Percentiles rank a stretch among this genome's conserved stretches.
phyloP scores from a whole-genome alignment of 2,329 filamentous ascomycete species.

The Xylaria sp. region DNA sequence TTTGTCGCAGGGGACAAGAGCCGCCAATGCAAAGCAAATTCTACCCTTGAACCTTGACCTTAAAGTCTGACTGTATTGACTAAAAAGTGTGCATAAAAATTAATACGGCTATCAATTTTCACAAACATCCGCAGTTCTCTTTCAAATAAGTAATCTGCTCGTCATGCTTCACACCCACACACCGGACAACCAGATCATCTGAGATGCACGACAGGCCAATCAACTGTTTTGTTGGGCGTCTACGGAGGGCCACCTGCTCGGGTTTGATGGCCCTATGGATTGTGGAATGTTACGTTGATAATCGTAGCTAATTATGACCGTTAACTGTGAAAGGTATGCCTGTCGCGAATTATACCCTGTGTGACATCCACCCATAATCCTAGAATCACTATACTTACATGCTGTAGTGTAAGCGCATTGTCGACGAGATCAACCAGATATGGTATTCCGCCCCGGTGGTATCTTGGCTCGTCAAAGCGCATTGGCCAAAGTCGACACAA shows the following conservation, averaged over 20 bases:
- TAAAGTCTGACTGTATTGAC: neutral
- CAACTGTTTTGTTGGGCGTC: neutral
- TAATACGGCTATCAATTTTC: neutral
- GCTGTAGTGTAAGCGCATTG: neutral
- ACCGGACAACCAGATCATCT: slow-evolving; percentile 14
- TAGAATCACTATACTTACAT: neutral
- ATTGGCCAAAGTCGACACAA: slow-evolving; percentile 13
- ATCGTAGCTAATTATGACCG: neutral
- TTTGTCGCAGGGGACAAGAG: slow-evolving; percentile 2
- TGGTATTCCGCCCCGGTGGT: neutral
- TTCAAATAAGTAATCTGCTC: neutral
- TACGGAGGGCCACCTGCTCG: slow-evolving; percentile 7
- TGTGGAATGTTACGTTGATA: slow-evolving; percentile 2
- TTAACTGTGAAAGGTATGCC: slow-evolving; percentile 3
- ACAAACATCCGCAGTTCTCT: neutral
- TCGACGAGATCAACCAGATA: neutral
- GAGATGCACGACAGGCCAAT: slow-evolving; percentile 19
- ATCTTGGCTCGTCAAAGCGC: slow-evolving; percentile 12
- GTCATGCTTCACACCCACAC: neutral
- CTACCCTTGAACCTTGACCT: neutral
- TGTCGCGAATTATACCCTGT: neutral
- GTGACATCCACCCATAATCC: neutral
- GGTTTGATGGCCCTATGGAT: neutral
- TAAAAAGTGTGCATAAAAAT: slow-evolving; percentile 8
- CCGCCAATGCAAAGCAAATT: slow-evolving; percentile 1